These are phyloP conservation scores for Xylariaceae sp. DNA, from an alignment of 2,329 filamentous ascomycete species.

Conservation along the genomic window DNA sequence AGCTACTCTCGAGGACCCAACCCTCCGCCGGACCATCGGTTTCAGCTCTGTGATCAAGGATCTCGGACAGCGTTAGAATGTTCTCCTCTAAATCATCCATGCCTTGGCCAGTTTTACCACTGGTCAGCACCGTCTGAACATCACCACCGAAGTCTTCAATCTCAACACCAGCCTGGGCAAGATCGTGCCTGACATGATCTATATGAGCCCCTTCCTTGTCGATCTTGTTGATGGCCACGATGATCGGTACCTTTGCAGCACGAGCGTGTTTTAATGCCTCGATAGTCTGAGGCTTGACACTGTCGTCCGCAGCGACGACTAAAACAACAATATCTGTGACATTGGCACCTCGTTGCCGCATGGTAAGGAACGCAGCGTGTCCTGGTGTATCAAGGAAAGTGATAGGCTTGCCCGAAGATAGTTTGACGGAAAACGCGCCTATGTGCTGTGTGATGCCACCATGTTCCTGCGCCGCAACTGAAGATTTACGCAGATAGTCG, in stretches of 20 bases:
- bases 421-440: conserved; percentile 87
- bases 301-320: conserved; percentile 94
- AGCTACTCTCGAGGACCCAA: conserved; percentile 88
- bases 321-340: conserved; percentile 96
- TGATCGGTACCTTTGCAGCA: conserved; percentile 83
- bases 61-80: conserved; percentile 78
- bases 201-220: conserved; percentile 81
- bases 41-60: conserved; percentile 86
- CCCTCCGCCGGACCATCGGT: conserved; percentile 75
- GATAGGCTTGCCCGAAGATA: conserved; percentile 82
- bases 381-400: conserved; percentile 97
- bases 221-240: conserved; percentile 96
- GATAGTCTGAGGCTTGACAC: conserved; percentile 93
- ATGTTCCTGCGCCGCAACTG: conserved; percentile 84
- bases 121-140: conserved; percentile 85
- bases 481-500: conserved; percentile 89
- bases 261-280: conserved; percentile 95
- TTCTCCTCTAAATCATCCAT: conserved; percentile 93
- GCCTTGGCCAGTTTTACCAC: conserved; percentile 87
- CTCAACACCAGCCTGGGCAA: conserved; percentile 77
- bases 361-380: conserved; percentile 90
- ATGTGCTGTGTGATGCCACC: conserved; percentile 99
- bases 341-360: conserved; percentile 92
- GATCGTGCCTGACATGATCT: conserved; percentile 82
- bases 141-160: conserved; percentile 95